Evolutionary conservation across 2,329 filamentous ascomycete species (phyloP).

Genomic region (Fusarium duplospermum): DNA sequence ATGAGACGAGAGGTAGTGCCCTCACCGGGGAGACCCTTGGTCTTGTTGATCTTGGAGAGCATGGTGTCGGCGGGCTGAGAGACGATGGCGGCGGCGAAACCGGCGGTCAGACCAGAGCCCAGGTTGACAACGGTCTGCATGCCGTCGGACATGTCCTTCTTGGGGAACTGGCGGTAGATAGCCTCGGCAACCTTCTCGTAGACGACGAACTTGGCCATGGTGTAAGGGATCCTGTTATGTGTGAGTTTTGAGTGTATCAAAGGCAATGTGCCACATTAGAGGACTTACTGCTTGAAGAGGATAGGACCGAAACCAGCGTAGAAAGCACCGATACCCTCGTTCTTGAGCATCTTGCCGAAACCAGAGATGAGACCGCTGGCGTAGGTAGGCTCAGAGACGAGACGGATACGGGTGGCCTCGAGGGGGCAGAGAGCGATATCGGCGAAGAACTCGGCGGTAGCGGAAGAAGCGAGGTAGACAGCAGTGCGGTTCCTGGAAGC

Average conservation of each 20-base stretch:
- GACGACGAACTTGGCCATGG: constrained; percentile 95
- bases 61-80: constrained; percentile 94
- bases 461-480: constrained; percentile 81
- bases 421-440: constrained; percentile 90
- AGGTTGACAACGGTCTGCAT: constrained; percentile 86
- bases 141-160: constrained; percentile 73
- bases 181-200: constrained; percentile 88
- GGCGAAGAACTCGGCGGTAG: constrained; percentile 74
- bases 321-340: constrained; percentile 86
- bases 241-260: constrained; percentile 43
- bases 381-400: constrained; percentile 89
- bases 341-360: constrained; percentile 85
- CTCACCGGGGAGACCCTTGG: constrained; percentile 87
- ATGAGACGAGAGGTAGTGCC: constrained; percentile 82
- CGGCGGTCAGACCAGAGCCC: constrained; percentile 61
- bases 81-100: constrained; percentile 88
- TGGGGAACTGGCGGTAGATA: constrained; percentile 77
- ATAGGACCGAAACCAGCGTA: constrained; percentile 93
- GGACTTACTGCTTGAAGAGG: constrained; percentile 66
- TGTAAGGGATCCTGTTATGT: constrained; percentile 80
- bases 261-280: too few species aligned
- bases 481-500: constrained; percentile 83
- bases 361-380: constrained; percentile 82
- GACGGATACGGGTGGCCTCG: constrained; percentile 92
- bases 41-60: constrained; percentile 97